phyloP scores from a whole-genome alignment of 495 filamentous ascomycete species.

The Podospora didyma region DNA sequence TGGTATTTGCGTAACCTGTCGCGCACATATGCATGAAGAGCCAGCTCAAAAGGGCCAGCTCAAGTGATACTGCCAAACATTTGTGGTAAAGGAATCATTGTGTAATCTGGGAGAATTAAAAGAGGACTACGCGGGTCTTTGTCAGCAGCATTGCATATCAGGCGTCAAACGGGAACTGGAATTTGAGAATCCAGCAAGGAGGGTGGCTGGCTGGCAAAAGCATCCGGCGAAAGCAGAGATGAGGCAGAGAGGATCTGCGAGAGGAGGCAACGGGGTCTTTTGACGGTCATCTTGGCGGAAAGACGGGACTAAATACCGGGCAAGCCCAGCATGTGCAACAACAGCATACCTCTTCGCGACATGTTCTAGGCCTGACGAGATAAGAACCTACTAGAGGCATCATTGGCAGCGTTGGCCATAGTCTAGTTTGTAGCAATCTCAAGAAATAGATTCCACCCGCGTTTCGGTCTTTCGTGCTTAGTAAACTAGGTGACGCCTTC shows the following conservation, averaged over 20 bases:
- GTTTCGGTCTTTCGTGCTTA: neutral
- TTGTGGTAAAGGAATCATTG: constrained; percentile 2
- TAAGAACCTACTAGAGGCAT: neutral
- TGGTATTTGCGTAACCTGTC: constrained; percentile 98
- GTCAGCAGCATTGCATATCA: constrained; percentile 18
- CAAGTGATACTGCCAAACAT: neutral
- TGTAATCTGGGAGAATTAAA: constrained; percentile 11
- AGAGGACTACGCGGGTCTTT: constrained; percentile 1
- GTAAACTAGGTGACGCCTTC: neutral
- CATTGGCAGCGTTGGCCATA: too few species aligned
- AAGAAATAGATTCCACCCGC: neutral
- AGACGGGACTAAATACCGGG: neutral
- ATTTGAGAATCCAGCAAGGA: neutral
- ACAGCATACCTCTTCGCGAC: neutral
- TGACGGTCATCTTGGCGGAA: neutral
- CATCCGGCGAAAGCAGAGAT: constrained; percentile 6
- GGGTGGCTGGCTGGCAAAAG: constrained; percentile 7
- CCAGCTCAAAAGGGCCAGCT: too few species aligned
- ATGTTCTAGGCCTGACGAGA: neutral
- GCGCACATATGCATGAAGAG: constrained; percentile 64
- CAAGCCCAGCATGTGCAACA: neutral
- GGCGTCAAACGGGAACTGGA: constrained; percentile 16
- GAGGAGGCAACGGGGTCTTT: neutral
- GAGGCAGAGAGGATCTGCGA: neutral
- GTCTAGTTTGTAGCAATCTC: neutral